A percentile compares a stretch with the other conserved stretches of the same genome.
Conservation (phyloP, 1,139 yeast species). For the Yamadazyma dushanensis region DNA sequence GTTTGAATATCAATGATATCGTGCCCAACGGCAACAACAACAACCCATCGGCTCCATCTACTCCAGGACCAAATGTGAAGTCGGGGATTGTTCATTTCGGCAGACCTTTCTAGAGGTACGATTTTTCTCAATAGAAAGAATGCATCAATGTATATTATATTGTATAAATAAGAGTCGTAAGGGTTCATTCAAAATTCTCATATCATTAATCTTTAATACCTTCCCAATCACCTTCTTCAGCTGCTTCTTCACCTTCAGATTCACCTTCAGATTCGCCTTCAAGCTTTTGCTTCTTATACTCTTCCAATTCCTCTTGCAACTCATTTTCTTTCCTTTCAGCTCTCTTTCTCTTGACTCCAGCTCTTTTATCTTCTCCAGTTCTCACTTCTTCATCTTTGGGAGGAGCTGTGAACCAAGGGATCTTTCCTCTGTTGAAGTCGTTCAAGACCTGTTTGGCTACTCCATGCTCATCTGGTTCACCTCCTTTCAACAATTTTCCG, state of each 20-base stretch:
- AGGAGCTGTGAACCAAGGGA: conserved; percentile 97
- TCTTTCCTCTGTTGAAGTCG: conserved; percentile 95
- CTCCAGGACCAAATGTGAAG: conserved; percentile 29
- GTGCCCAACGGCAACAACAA: conserved; percentile 18
- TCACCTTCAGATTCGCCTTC: conserved; percentile 17
- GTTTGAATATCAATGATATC: conserved; percentile 32
- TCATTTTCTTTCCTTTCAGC: conserved; percentile 35
- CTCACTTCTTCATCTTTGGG: conserved; percentile 67
- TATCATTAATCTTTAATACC: conserved; percentile 20
- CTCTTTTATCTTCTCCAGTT: conserved; percentile 57
- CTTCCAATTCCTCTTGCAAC: conserved; percentile 16
- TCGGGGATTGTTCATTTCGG: conserved; percentile 35
- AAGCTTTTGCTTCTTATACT: conserved; percentile 17
- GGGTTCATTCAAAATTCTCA: conserved; percentile 1
- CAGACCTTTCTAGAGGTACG: conserved; percentile 25
- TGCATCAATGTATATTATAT: conserved; percentile 13
- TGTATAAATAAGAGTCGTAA: conserved; percentile 8
- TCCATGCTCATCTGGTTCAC: conserved; percentile 95
- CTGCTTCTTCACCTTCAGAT: conserved; percentile 18
- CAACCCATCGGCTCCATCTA: conserved; percentile 15
- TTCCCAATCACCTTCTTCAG: conserved; percentile 23
- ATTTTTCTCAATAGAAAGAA: conserved; percentile 4
- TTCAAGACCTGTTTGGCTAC: conserved; percentile 87
- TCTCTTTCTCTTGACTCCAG: conserved; percentile 52
- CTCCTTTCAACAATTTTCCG: conserved; percentile 92